A percentile compares a stretch with the other conserved stretches of the same genome.
Evolutionary conservation across 805 yeast species (phyloP).

Genomic region (Kodamaea leandrae): DNA sequence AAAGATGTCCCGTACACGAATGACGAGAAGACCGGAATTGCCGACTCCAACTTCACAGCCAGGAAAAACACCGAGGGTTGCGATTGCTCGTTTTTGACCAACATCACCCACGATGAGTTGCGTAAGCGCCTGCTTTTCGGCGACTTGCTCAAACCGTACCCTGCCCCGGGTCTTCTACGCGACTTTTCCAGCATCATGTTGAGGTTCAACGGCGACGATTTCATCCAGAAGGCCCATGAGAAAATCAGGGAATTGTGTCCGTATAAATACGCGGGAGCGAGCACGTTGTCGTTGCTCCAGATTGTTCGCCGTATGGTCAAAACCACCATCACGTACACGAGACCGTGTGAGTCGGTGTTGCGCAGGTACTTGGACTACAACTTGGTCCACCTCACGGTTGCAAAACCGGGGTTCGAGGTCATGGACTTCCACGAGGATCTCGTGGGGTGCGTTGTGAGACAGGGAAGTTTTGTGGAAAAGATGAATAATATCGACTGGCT

Average conservation of each 20-base stretch:
- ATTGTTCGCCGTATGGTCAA: no score
- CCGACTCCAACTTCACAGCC: neutral
- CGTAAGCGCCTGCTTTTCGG: neutral
- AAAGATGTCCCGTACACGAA: conserved; percentile 13
- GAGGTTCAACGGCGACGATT: no score
- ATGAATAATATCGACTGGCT: conserved; percentile 20
- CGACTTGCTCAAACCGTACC: neutral
- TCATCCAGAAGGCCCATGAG: neutral
- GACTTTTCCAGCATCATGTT: no score
- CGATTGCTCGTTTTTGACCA: neutral
- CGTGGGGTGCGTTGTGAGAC: conserved; percentile 23
- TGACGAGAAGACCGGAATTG: conserved; percentile 10
- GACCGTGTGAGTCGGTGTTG: no score
- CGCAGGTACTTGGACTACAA: conserved; percentile 4
- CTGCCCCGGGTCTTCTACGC: neutral
- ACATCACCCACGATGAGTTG: neutral
- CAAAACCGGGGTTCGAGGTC: no score
- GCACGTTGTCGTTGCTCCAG: no score
- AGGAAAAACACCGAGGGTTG: neutral
- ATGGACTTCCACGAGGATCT: conserved; percentile 20
- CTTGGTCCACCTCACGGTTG: conserved; percentile 13
- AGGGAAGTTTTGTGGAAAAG: conserved; percentile 20
- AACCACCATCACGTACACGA: no score
- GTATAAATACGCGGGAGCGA: no score
- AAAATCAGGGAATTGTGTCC: no score